Evolutionary conservation across 139 green algal species (phyloP).

Genomic region (Eudorina sp.): DNA sequence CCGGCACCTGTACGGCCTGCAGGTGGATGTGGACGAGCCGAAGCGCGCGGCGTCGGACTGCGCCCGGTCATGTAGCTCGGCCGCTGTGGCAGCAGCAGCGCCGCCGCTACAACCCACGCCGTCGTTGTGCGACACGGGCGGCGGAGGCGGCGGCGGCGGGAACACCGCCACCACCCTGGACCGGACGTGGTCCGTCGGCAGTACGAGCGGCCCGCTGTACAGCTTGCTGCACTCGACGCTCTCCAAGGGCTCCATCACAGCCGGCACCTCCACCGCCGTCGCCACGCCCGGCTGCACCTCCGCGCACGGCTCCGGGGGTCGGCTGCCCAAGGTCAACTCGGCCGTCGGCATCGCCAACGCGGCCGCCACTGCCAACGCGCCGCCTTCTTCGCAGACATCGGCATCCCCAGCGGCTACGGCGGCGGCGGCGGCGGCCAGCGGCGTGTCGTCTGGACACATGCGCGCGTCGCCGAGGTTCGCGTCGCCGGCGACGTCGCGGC

Average conservation of each 20-base stretch:
- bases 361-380: too few species aligned
- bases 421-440: background rate
- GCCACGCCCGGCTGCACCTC: constrained; percentile 24
- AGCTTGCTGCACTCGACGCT: constrained; percentile 34
- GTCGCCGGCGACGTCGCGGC: background rate
- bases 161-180: background rate
- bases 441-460: too few species aligned
- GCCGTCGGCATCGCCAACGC: too few species aligned
- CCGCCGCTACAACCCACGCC: background rate
- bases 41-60: background rate
- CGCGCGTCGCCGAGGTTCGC: too few species aligned
- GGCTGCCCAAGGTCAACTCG: background rate
- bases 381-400: background rate
- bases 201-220: constrained; percentile 13
- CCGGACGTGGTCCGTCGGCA: constrained; percentile 16
- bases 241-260: constrained; percentile 17
- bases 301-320: background rate
- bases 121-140: background rate
- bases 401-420: background rate
- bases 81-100: background rate
- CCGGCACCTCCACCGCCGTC: background rate
- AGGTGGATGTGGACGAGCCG: background rate
- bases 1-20: constrained; percentile 3
- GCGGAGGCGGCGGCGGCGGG: background rate
- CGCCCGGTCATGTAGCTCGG: background rate